These are phyloP conservation scores for Arthrobotrys entomopaga DNA, from an alignment of 2,329 filamentous ascomycete genomes.

Conservation along the genomic window DNA sequence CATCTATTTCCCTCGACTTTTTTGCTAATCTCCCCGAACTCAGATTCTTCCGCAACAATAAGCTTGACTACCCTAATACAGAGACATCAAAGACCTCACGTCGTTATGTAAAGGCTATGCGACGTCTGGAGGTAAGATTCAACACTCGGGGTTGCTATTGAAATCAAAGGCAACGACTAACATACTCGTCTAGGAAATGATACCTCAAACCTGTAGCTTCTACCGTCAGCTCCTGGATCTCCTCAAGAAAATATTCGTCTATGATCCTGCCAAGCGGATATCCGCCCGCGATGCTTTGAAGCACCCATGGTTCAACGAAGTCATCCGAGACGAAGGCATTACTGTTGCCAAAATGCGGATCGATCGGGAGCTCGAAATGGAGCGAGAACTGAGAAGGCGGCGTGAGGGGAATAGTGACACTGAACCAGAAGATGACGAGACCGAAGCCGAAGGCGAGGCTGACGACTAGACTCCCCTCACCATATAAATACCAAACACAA, in stretches of 20 bases:
- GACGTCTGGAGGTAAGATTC: slow-evolving; percentile 68
- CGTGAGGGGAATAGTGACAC: slow-evolving; percentile 52
- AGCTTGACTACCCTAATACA: slow-evolving; percentile 72
- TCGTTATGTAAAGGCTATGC: slow-evolving; percentile 78
- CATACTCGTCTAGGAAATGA: slow-evolving; percentile 69
- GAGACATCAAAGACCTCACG: slow-evolving; percentile 74
- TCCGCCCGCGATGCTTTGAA: slow-evolving; percentile 74
- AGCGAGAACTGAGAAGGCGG: slow-evolving; percentile 41
- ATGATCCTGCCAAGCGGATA: slow-evolving; percentile 73
- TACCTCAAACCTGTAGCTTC: slow-evolving; percentile 69
- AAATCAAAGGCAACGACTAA: slow-evolving; percentile 38
- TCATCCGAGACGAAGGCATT: slow-evolving; percentile 73
- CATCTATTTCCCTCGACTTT: not conserved
- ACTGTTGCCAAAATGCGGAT: slow-evolving; percentile 73
- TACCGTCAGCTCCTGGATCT: slow-evolving; percentile 73
- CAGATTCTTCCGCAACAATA: slow-evolving; percentile 74
- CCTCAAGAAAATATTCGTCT: slow-evolving; percentile 74
- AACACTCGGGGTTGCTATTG: not conserved
- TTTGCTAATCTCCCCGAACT: not conserved
- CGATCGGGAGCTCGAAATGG: slow-evolving; percentile 62
- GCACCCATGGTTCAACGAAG: slow-evolving; percentile 75
- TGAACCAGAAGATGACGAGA: slow-evolving; percentile 51
- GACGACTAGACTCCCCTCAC: slow-evolving; percentile 12
- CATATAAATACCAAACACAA: slow-evolving; percentile 2
- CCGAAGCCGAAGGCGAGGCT: slow-evolving; percentile 40